Conservation (phyloP, 805 yeast species). For the Saturnispora sanitii region DNA sequence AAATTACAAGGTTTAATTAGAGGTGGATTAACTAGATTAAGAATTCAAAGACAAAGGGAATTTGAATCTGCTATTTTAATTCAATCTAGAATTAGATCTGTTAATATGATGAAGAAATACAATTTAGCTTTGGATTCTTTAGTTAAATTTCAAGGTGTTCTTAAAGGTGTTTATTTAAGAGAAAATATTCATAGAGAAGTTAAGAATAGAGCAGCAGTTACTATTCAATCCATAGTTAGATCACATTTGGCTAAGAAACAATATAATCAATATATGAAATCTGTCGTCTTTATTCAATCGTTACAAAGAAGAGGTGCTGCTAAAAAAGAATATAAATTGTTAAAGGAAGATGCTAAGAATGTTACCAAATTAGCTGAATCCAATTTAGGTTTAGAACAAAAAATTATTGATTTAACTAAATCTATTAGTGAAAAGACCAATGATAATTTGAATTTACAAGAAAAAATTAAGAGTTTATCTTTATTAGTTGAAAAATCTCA, state of each 20-base stretch:
- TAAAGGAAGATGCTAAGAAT: conserved; percentile 85
- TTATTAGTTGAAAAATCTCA: conserved; percentile 44
- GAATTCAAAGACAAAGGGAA: conserved; percentile 47
- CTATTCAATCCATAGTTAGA: conserved; percentile 67
- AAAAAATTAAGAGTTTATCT: conserved; percentile 48
- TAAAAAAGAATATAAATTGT: conserved; percentile 44
- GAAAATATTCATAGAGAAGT: conserved; percentile 38
- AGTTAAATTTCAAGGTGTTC: conserved; percentile 35
- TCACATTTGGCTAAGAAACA: conserved; percentile 51
- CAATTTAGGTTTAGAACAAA: conserved; percentile 87
- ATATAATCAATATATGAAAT: conserved; percentile 36
- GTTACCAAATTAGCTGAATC: conserved; percentile 85
- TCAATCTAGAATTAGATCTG: conserved; percentile 59
- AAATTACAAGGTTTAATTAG: conserved; percentile 51
- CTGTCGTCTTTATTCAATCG: conserved; percentile 68
- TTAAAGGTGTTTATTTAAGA: conserved; percentile 48
- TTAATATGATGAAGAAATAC: conserved; percentile 34
- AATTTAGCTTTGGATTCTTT: conserved; percentile 30
- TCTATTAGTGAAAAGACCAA: conserved; percentile 67
- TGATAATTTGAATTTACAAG: conserved; percentile 66
- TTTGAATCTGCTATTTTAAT: conserved; percentile 54
- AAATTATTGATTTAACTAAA: conserved; percentile 93
- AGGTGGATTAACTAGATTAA: conserved; percentile 50
- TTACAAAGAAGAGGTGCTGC: conserved; percentile 72
- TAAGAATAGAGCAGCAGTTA: conserved; percentile 53